Percentiles rank a stretch among this genome's conserved stretches.
phyloP scores from a whole-genome alignment of 495 filamentous ascomycete species.

The Collariella sp. region DNA sequence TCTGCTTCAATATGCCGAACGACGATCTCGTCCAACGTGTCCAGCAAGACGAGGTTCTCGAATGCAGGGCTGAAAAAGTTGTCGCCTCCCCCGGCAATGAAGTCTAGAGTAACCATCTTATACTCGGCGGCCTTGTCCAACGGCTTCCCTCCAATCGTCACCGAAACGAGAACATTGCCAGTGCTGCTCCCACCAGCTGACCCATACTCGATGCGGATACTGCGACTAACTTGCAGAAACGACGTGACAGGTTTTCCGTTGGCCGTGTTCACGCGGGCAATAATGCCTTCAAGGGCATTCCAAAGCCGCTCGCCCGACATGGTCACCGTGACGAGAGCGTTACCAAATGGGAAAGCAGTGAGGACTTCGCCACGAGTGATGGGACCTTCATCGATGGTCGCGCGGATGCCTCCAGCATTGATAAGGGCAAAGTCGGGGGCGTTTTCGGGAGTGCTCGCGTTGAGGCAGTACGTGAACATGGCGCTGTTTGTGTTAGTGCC shows the following conservation, averaged over 20 bases:
- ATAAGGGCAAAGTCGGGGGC: conserved; percentile 40
- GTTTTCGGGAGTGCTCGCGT: conserved; percentile 24
- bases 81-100: conserved; percentile 47
- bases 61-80: conserved; percentile 38
- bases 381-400: conserved; percentile 42
- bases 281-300: conserved; percentile 43
- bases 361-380: conserved; percentile 49
- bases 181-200: conserved; percentile 25
- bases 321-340: conserved; percentile 42
- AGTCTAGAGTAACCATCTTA: conserved; percentile 47
- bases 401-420: conserved; percentile 50
- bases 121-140: conserved; percentile 35
- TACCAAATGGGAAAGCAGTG: conserved; percentile 50
- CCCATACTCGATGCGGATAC: conserved; percentile 42
- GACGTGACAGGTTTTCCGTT: conserved; percentile 42
- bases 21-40: conserved; percentile 47
- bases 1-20: conserved; percentile 35
- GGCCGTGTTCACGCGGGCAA: conserved; percentile 35
- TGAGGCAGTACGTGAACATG: conserved; percentile 44
- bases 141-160: conserved; percentile 33
- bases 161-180: conserved; percentile 30
- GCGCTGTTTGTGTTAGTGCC: conserved; percentile 29
- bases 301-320: conserved; percentile 41
- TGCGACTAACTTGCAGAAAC: conserved; percentile 43
- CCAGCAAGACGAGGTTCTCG: conserved; percentile 32